A percentile compares a stretch with the other conserved stretches of the same genome.
phyloP scores from a whole-genome alignment of 495 filamentous ascomycete species.

The Alectoria sarmentosa region DNA sequence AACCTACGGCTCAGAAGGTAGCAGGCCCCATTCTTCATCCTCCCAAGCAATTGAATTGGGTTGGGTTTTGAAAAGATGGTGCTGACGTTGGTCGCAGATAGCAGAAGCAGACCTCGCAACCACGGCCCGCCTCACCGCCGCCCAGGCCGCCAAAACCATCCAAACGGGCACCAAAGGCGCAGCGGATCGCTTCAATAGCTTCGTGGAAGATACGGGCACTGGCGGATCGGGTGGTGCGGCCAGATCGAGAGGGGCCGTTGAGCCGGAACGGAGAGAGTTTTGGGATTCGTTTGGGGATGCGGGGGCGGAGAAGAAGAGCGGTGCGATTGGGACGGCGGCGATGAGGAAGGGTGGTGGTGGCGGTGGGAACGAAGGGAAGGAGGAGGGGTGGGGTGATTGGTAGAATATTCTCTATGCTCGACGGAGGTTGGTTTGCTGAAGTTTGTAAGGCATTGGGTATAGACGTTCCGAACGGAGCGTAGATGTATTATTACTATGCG shows the following conservation, averaged over 20 bases:
- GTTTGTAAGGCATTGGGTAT: background rate
- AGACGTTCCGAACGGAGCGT: background rate
- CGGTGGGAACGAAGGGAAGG: conserved; percentile 36
- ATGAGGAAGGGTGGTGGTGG: conserved; percentile 50
- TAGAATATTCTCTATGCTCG: conserved; percentile 5
- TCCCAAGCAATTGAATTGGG: background rate
- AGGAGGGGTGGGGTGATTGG: conserved; percentile 28
- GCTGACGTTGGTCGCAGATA: conserved; percentile 41
- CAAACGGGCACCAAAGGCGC: conserved; percentile 63
- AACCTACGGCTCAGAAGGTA: conserved; percentile 84
- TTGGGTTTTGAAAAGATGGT: background rate
- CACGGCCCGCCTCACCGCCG: conserved; percentile 67
- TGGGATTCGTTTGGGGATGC: conserved; percentile 70
- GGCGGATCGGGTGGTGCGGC: conserved; percentile 18
- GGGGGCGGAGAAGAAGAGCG: conserved; percentile 22
- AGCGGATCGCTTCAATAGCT: conserved; percentile 68
- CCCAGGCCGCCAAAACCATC: conserved; percentile 54
- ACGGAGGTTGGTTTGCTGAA: background rate
- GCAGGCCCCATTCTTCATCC: conserved; percentile 15
- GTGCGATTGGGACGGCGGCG: conserved; percentile 64
- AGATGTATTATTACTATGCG: conserved; percentile 6
- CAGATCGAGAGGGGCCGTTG: conserved; percentile 31
- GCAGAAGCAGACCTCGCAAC: conserved; percentile 82
- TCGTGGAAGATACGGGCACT: conserved; percentile 63
- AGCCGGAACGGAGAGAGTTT: conserved; percentile 73